Evolutionary conservation across 2,329 filamentous ascomycete genomes (phyloP), one percentile per base, ranked within the genome.

Genomic region (Trichoderma koningii): DNA sequence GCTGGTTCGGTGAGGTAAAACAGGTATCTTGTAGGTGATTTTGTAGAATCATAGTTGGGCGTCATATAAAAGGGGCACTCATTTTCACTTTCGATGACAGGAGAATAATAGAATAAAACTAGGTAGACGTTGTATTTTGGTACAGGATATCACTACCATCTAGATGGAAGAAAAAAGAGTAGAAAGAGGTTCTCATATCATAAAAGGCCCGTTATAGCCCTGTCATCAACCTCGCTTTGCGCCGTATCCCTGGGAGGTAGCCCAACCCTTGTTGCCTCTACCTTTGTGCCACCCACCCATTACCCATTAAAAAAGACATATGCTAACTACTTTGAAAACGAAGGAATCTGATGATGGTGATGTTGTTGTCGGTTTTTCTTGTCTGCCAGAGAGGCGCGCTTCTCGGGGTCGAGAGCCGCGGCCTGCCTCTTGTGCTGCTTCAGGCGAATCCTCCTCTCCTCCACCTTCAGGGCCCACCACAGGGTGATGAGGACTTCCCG

Each of bases 401-500:
- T 73, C 68, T 70, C 68, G 51, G 67, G 66, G 59, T 71, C 68
- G 67, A 71, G 66, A 69, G 56, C 59, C 65, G 66, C 65, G 55
- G 64, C 55, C 28, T 69, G 67, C 67, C 67, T 38, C 34, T 38
- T 70, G 50, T 19, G 44, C 44, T 67, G 69, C 56, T 10, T 38
- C 34, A 38, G 12, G 34, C 63, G 68, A 50, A 77, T 73, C 70
- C 73, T 78, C 64, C 73, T 71, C 69, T 79, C 76, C 70, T 83
- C 79, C 47, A 80, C 73, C 63, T 73, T 75, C 7, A 84, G 70
- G 64, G 76, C 75, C 80, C 81, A 84, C 66, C 81, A 68, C 38
- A 85, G 72, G 7, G 82, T 79, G 69, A 84, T 71, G 67, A 85
- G 73, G 48, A 78, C 76, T 71, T 84, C 82, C 70, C 73, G 78